A percentile compares a stretch with the other conserved stretches of the same genome.
phyloP scores from a whole-genome alignment of 2,329 filamentous ascomycete species.

The Pyrenochaeta sp. region DNA sequence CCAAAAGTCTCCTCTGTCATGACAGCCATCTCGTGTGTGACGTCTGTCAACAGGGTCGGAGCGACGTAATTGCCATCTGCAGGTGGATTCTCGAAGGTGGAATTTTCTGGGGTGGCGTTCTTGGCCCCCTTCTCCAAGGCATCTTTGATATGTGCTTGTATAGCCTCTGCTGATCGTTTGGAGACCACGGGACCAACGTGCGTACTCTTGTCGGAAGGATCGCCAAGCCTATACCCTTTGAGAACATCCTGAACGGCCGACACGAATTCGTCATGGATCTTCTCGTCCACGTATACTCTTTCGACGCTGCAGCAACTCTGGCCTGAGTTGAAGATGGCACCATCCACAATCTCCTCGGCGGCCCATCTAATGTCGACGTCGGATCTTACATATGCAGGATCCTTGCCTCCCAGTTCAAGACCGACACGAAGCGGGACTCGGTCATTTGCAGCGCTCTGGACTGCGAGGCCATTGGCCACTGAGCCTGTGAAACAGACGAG shows the following conservation, averaged over 20 bases:
- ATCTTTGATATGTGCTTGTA: slow-evolving; percentile 81
- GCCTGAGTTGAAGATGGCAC: slow-evolving; percentile 97
- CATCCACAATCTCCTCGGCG: slow-evolving; percentile 93
- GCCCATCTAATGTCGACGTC: slow-evolving; percentile 93
- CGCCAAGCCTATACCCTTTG: slow-evolving; percentile 81
- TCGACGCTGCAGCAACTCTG: slow-evolving; percentile 96
- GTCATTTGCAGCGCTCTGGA: slow-evolving; percentile 84
- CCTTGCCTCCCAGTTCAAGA: slow-evolving; percentile 92
- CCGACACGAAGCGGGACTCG: slow-evolving; percentile 82
- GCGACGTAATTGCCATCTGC: slow-evolving; percentile 87
- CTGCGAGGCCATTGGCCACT: slow-evolving; percentile 83
- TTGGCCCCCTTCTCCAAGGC: slow-evolving; percentile 84
- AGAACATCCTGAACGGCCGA: slow-evolving; percentile 81
- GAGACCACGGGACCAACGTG: slow-evolving; percentile 91
- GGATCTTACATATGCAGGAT: slow-evolving; percentile 85
- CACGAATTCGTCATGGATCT: slow-evolving; percentile 84
- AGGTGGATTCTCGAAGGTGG: slow-evolving; percentile 76
- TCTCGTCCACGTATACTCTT: slow-evolving; percentile 87
- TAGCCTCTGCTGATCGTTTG: slow-evolving; percentile 76
- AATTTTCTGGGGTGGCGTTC: slow-evolving; percentile 83
- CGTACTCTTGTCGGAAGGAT: slow-evolving; percentile 80
- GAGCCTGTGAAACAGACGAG: slow-evolving; percentile 95
- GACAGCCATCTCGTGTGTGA: slow-evolving; percentile 83
- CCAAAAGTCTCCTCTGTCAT: slow-evolving; percentile 98
- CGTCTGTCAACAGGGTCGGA: slow-evolving; percentile 81